These are phyloP conservation scores for Plectosphaerella plurivora DNA, from an alignment of 2,329 filamentous ascomycete genomes.

Conservation along the genomic window DNA sequence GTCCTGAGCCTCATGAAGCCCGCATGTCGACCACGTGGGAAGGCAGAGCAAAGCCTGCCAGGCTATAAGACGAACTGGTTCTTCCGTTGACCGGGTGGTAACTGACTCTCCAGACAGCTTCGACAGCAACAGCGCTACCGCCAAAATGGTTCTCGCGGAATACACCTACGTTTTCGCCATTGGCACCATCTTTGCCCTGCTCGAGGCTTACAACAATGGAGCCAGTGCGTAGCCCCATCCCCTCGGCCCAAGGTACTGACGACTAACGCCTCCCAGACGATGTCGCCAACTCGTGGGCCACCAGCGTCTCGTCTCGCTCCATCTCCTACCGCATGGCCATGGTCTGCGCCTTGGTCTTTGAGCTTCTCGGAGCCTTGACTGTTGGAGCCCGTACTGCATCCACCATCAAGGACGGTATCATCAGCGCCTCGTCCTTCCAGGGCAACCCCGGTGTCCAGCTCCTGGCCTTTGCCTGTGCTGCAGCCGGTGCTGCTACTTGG, in stretches of 20 bases:
- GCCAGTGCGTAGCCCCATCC: conserved; percentile 53
- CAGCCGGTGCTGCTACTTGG: conserved; percentile 64
- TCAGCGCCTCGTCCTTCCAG: conserved; percentile 53
- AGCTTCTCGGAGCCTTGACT: conserved; percentile 62
- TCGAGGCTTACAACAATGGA: conserved; percentile 76
- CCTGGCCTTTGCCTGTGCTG: conserved; percentile 61
- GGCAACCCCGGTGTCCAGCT: conserved; percentile 62
- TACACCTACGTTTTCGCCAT: conserved; percentile 72
- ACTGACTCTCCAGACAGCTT: neutral
- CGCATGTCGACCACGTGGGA: no score
- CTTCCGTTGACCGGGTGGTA: no score
- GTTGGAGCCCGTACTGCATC: conserved; percentile 67
- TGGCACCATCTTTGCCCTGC: conserved; percentile 70
- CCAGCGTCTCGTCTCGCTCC: conserved; percentile 75
- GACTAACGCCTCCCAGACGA: conserved; percentile 49
- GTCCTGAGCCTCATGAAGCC: no score
- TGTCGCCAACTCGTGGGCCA: conserved; percentile 82
- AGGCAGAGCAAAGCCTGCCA: no score
- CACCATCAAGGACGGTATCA: conserved; percentile 78
- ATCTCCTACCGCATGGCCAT: conserved; percentile 67
- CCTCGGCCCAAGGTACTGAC: conserved; percentile 74
- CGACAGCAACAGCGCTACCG: neutral
- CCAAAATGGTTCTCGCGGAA: conserved; percentile 53
- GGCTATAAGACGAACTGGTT: no score
- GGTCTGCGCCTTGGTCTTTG: conserved; percentile 62